These are phyloP conservation scores for Paspalum notatum DNA, from an alignment of 176 grass and related monocot species.

Conservation along the genomic window DNA sequence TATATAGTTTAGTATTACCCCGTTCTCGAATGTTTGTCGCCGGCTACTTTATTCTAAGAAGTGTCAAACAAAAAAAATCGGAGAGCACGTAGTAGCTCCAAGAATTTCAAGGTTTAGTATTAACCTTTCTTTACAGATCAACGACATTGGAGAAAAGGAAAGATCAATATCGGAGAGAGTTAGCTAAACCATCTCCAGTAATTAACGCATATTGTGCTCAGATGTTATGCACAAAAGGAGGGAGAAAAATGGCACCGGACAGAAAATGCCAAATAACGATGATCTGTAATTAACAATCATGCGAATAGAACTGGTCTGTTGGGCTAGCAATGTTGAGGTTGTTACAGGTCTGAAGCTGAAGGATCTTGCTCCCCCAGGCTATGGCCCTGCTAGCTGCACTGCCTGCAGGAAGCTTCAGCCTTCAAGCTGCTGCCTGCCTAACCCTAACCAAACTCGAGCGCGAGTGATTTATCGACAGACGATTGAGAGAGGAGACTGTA, in stretches of 20 bases:
- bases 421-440: neutral
- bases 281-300: slow-evolving; percentile 40
- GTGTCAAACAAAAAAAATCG: too few relatives aligned
- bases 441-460: slow-evolving; percentile 43
- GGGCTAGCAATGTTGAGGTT: slow-evolving; percentile 55
- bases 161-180: too few relatives aligned
- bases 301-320: slow-evolving; percentile 24
- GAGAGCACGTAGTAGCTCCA: neutral
- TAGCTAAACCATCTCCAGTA: too few relatives aligned
- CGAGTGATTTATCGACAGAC: slow-evolving; percentile 33
- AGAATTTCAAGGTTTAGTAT: neutral
- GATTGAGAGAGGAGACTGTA: too few relatives aligned
- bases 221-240: neutral
- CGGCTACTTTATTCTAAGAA: too few relatives aligned
- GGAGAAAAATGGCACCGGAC: neutral
- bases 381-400: neutral
- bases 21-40: too few relatives aligned
- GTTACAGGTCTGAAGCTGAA: slow-evolving; percentile 41
- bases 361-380: slow-evolving; percentile 15
- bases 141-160: neutral
- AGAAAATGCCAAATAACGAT: slow-evolving; percentile 51
- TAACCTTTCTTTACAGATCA: neutral
- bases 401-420: slow-evolving; percentile 40
- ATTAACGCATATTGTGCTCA: neutral
- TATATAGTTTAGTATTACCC: too few relatives aligned